A percentile compares a stretch with the other conserved stretches of the same genome.
Evolutionary conservation across 2,329 filamentous ascomycete genomes (phyloP).

Genomic region (Didymella lethalis): DNA sequence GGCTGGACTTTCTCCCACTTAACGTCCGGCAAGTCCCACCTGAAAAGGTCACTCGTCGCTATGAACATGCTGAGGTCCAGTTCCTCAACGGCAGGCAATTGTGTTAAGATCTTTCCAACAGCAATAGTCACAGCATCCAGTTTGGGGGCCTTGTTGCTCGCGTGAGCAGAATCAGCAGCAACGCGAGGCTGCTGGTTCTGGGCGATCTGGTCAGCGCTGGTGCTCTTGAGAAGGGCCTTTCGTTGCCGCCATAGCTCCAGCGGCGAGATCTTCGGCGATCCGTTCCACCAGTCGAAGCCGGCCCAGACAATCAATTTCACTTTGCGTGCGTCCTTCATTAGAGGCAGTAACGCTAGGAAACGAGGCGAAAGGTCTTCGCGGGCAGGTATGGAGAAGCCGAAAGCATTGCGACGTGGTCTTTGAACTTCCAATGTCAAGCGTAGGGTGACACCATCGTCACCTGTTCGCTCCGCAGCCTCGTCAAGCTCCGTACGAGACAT

Average conservation of each 20-base stretch:
- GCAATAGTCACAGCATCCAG: slow-evolving; percentile 32
- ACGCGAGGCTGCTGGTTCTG: slow-evolving; percentile 10
- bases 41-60: slow-evolving; percentile 28
- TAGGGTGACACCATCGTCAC: slow-evolving; percentile 28
- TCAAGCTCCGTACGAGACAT: slow-evolving; percentile 26
- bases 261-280: slow-evolving; percentile 5
- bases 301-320: slow-evolving; percentile 39
- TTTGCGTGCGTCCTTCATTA: slow-evolving; percentile 28
- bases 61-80: slow-evolving; percentile 35
- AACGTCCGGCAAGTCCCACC: slow-evolving; percentile 41
- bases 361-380: slow-evolving; percentile 38
- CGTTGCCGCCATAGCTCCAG: slow-evolving; percentile 15
- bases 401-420: slow-evolving; percentile 22
- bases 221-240: slow-evolving; percentile 20
- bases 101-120: slow-evolving; percentile 31
- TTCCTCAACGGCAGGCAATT: slow-evolving; percentile 39
- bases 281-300: slow-evolving; percentile 37
- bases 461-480: slow-evolving; percentile 32
- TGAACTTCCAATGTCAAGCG: slow-evolving; percentile 40
- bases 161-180: neutral
- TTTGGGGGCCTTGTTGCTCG: slow-evolving; percentile 1
- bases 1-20: slow-evolving; percentile 36
- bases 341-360: slow-evolving; percentile 36
- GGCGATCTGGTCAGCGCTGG: slow-evolving; percentile 20
- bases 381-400: slow-evolving; percentile 32